phyloP scores from a whole-genome alignment of 495 filamentous ascomycete genomes.

The Aspergillus mulundensis region DNA sequence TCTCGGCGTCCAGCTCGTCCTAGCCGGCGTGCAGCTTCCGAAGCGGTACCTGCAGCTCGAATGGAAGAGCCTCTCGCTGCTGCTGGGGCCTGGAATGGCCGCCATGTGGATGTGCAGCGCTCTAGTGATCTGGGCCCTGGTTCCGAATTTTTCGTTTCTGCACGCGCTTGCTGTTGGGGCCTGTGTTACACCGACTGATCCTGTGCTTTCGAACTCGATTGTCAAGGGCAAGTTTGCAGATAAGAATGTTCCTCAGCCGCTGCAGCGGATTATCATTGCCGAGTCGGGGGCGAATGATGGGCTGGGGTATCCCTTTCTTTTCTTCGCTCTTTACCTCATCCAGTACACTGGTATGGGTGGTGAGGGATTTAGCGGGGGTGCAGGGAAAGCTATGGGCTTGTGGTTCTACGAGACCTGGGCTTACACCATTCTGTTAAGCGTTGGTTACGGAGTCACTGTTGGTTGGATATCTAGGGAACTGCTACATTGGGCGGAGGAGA shows the following conservation, averaged over 20 bases:
- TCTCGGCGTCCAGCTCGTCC: constrained; percentile 83
- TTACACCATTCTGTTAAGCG: constrained; percentile 76
- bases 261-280: constrained; percentile 85
- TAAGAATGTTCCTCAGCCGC: constrained; percentile 73
- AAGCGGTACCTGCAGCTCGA: constrained; percentile 75
- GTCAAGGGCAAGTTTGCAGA: constrained; percentile 94
- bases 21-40: constrained; percentile 89
- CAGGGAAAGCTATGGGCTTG: constrained; percentile 62
- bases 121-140: constrained; percentile 72
- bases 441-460: constrained; percentile 70
- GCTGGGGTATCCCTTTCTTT: constrained; percentile 89
- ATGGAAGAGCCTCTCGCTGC: constrained; percentile 72
- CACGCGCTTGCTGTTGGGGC: constrained; percentile 75
- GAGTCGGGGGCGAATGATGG: constrained; percentile 93
- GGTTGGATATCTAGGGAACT: constrained; percentile 79
- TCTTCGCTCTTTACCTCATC: constrained; percentile 77
- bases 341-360: constrained; percentile 65
- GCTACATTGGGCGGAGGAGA: constrained; percentile 79
- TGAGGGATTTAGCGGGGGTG: constrained; percentile 52
- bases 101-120: constrained; percentile 85
- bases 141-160: constrained; percentile 69
- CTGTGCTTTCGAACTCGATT: constrained; percentile 82
- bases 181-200: constrained; percentile 90
- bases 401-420: constrained; percentile 90
- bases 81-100: constrained; percentile 83